Evolutionary conservation across 2,329 filamentous ascomycete genomes (phyloP), one percentile per base, ranked within the genome.

Genomic region (Colletotrichum theobromicola): DNA sequence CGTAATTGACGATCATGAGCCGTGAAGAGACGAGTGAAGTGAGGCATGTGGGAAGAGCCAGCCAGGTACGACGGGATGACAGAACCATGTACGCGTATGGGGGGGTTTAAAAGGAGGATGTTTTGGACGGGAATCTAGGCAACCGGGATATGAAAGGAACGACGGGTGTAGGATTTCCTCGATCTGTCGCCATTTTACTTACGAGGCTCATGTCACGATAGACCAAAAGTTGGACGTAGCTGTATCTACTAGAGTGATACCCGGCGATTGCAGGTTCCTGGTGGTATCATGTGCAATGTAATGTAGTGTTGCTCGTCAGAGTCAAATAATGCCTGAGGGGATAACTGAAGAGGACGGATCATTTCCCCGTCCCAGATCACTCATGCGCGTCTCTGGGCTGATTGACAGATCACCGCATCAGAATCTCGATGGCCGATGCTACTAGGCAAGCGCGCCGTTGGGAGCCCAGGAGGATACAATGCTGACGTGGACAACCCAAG

Each of bases 1-100:
- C 72, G 79, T 83, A 53, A 79, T 82, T 74, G 81, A 83, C 55
- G 79, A 80, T 71, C 76, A 79, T 18, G 80, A 76, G 67, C 78
- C 79, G 37, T 82, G 61, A 62, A 26, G 60, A 37, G 21, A 8
- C 4, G 60, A 21, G 30, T 35, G 60, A 26, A 37, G 4, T 28
- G 34, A 75, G 46, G 37, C 18, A 28, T 12, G 9, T 62, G 13
- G 55, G 16, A 61, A n/a, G 26, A 34, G 16, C 30, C 42, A 21
- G 42, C n/a, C 6, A 5, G n/a, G 12, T 34, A 42, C 32, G 57
- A 73, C 34, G 69, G 63, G 57, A 73, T 62, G 69, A 73, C 35
- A 57, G 50, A 21, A 73, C 53, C 42, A 63, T 64, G 55, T 61
- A 57, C 37, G 16, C 13, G 9, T 24, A 37, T 21, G 57, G 57